Base-by-base conservation (phyloP, 306 rosid genomes). In the Styphnolobium japonicum region DNA sequence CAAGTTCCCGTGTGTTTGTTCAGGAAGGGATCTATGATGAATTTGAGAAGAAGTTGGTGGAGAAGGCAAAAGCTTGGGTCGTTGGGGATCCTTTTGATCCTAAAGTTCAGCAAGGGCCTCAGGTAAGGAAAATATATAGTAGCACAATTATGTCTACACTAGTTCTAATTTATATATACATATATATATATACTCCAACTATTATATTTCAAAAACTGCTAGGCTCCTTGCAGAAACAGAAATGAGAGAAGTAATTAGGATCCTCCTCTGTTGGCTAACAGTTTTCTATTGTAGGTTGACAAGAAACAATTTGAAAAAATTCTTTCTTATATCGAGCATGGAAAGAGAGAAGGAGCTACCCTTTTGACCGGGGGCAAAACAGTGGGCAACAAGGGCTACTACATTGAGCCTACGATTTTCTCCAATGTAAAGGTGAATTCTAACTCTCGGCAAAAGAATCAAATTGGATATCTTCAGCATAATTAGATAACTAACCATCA, bases 71-170 rank as follows among this genome's bases (percentile, higher is more conserved):
- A 51, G 36, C 85, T 53, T 91, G 97, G 97, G 75, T 68, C 3
- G 86, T 92, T 6, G 97, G 97, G 40, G 97, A 94, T 78, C 97
- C 97, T 39, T 94, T 94, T 82, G 97, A 92, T 71, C 93, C 97
- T 48, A 72, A 85, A 45, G 84, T 71, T 82, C 87, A 84, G 29
- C 94, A 94, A 56, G 97, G 98, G 49, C 97, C 98, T 1, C 97
- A 92, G 85, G 97, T 85, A 56, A 52, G 23, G 52, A 62, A 62
- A 27, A n/a, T 42, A 25, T 2, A 23, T 8, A 42, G 15, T 42
- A 33, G 4, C n/a, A 16, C 1, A 27, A 6, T 2, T 60, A 43
- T 43, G 5, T 74, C 6, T 10, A 14, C 40, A 53, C 25, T 39
- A 71, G 19, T 36, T 37, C 22, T 52, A 8, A n/a, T n/a, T n/a